phyloP scores from a whole-genome alignment of 2,329 filamentous ascomycete genomes.

The Trichoderma semiorbis region DNA sequence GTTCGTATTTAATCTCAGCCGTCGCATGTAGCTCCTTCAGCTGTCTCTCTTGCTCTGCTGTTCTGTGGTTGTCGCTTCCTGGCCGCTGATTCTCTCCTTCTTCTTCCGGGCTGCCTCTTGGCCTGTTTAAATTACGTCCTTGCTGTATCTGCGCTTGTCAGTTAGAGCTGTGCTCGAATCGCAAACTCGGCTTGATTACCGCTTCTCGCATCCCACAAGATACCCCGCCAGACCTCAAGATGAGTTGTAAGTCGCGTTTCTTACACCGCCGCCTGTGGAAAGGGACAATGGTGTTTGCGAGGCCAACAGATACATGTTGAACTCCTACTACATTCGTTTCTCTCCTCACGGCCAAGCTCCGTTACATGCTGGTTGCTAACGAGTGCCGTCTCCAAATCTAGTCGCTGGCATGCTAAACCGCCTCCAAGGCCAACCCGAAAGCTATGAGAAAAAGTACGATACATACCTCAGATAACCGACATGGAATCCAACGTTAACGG shows the following conservation, averaged over 20 bases:
- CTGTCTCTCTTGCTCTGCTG: neutral
- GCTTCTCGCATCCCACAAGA: neutral
- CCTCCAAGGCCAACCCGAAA: slow-evolving; percentile 93
- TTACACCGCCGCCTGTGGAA: neutral
- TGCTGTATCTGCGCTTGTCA: no score
- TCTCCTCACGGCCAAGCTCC: neutral
- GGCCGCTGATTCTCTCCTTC: neutral
- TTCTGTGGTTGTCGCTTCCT: neutral
- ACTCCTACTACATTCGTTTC: neutral
- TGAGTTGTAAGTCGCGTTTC: slow-evolving; percentile 39
- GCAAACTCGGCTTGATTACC: neutral
- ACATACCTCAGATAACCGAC: neutral
- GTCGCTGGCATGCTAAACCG: slow-evolving; percentile 91
- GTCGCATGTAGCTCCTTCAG: slow-evolving; percentile 13
- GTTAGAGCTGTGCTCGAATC: neutral
- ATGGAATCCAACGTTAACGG: slow-evolving; percentile 4
- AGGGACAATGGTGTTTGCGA: neutral
- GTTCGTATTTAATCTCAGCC: slow-evolving; percentile 16
- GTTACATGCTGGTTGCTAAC: neutral
- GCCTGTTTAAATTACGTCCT: neutral
- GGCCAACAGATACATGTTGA: neutral
- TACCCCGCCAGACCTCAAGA: slow-evolving; percentile 27
- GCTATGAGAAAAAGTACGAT: slow-evolving; percentile 92
- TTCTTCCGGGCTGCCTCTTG: neutral
- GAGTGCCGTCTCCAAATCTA: slow-evolving; percentile 33